These are phyloP conservation scores for Aspergillus carlsbadensis DNA, from an alignment of 495 filamentous ascomycete genomes.

Conservation along the genomic window DNA sequence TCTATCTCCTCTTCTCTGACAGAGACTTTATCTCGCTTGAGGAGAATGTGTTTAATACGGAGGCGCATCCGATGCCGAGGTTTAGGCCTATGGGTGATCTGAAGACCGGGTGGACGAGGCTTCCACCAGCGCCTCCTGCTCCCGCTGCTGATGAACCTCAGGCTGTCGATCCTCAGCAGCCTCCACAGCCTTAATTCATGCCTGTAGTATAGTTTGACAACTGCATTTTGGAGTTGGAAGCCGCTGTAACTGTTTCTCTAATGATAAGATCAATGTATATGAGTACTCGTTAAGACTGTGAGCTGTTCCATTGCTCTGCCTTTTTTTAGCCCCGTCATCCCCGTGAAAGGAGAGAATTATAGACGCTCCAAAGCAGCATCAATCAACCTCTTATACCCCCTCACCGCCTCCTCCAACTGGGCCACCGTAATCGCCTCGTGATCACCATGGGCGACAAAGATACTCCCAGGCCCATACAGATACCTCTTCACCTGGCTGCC, in stretches of 20 bases:
- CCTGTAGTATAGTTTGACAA: background rate
- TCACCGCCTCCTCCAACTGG: slow-evolving; percentile 67
- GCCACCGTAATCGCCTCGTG: slow-evolving; percentile 73
- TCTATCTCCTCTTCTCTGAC: slow-evolving; percentile 91
- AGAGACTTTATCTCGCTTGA: slow-evolving; percentile 80
- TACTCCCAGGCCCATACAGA: slow-evolving; percentile 85
- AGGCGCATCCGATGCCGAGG: slow-evolving; percentile 86
- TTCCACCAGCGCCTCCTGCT: slow-evolving; percentile 24
- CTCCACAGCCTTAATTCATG: no score
- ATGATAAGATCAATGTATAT: no score
- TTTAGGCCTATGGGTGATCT: slow-evolving; percentile 79
- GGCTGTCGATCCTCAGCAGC: no score
- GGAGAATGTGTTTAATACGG: slow-evolving; percentile 89
- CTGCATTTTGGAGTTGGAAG: background rate
- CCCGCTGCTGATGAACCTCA: no score
- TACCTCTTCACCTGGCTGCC: slow-evolving; percentile 65
- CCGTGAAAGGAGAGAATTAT: no score
- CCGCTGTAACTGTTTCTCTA: background rate
- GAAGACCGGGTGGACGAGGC: slow-evolving; percentile 84
- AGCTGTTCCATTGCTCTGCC: background rate
- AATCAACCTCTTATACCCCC: slow-evolving; percentile 70
- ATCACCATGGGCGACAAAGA: slow-evolving; percentile 84
- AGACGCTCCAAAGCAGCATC: slow-evolving; percentile 52
- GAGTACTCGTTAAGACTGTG: background rate
- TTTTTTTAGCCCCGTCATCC: no score